These are phyloP conservation scores for Lipomyces orientalis DNA, from an alignment of 805 yeast genomes.

Conservation along the genomic window DNA sequence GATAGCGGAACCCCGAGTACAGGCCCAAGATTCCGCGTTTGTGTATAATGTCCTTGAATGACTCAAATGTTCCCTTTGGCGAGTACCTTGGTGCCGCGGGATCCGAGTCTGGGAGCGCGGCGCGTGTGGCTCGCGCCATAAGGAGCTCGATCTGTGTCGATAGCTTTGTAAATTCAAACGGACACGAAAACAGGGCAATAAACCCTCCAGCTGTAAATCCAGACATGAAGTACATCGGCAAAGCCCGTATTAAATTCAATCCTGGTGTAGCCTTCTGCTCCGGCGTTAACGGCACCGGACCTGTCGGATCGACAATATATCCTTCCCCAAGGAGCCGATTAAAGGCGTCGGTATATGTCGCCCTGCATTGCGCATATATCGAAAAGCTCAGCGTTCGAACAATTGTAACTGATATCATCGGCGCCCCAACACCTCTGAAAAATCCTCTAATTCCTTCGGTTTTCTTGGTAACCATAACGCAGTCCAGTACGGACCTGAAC, in stretches of 20 bases:
- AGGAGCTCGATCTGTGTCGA: slow-evolving; percentile 71
- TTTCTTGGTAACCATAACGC: slow-evolving; percentile 59
- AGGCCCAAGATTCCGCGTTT: slow-evolving; percentile 67
- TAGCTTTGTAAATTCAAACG: slow-evolving; percentile 83
- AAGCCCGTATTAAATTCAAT: slow-evolving; percentile 24
- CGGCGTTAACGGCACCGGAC: slow-evolving; percentile 19
- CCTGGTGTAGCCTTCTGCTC: slow-evolving; percentile 25
- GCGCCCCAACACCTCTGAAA: slow-evolving; percentile 65
- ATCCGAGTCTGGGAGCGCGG: slow-evolving; percentile 45
- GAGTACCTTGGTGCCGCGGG: slow-evolving; percentile 38
- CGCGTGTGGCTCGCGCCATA: slow-evolving; percentile 45
- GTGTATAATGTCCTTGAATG: slow-evolving; percentile 60
- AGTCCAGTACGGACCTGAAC: slow-evolving; percentile 61
- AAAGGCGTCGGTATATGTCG: slow-evolving; percentile 40
- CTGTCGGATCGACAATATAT: slow-evolving; percentile 27
- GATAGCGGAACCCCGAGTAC: slow-evolving; percentile 75
- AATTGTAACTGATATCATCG: slow-evolving; percentile 43
- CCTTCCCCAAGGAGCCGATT: slow-evolving; percentile 17
- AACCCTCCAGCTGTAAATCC: slow-evolving; percentile 72
- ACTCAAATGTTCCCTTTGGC: slow-evolving; percentile 49
- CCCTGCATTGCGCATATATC: slow-evolving; percentile 62
- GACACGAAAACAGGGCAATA: slow-evolving; percentile 72
- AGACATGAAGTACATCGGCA: slow-evolving; percentile 47
- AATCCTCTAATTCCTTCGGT: slow-evolving; percentile 73
- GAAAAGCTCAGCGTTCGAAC: slow-evolving; percentile 71